Percentiles rank a stretch among this genome's conserved stretches.
Evolutionary conservation across 2,329 filamentous ascomycete species (phyloP).

Genomic region (Xylaria sp.): DNA sequence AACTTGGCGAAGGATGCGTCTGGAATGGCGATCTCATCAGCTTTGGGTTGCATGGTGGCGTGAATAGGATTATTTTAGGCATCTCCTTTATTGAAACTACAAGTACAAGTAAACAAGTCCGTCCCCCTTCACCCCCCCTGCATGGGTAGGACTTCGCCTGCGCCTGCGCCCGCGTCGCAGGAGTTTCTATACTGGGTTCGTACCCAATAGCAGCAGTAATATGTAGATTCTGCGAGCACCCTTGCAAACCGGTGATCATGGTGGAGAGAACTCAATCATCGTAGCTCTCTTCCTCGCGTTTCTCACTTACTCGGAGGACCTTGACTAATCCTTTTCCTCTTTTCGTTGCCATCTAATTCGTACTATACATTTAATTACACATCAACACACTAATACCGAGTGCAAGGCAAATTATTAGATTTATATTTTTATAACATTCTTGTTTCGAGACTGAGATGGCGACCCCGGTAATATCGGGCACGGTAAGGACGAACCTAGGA

Average conservation of each 20-base stretch:
- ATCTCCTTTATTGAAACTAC: not conserved
- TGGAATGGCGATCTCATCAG: not conserved
- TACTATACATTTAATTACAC: not conserved
- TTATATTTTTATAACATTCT: not conserved
- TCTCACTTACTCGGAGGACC: not conserved
- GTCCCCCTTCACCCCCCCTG: not conserved
- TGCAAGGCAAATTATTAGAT: not conserved
- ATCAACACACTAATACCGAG: not conserved
- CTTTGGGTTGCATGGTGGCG: no score
- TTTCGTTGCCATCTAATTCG: not conserved
- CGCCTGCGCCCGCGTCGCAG: not conserved
- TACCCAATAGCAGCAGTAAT: not conserved
- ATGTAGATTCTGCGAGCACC: not conserved
- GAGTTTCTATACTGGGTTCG: not conserved
- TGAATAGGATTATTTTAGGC: not conserved
- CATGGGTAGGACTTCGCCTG: not conserved
- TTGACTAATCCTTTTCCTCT: not conserved
- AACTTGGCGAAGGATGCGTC: not conserved
- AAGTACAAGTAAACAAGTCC: no score
- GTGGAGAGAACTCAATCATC: no score
- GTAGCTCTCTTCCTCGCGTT: not conserved
- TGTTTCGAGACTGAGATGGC: conserved; percentile 1
- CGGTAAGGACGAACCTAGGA: conserved; percentile 50
- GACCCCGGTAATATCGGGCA: conserved; percentile 16
- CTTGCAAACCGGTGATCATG: not conserved